Percentiles rank a stretch among this genome's conserved stretches.
phyloP scores from a whole-genome alignment of 441 rosid genomes.

The Gossypium armourianum region DNA sequence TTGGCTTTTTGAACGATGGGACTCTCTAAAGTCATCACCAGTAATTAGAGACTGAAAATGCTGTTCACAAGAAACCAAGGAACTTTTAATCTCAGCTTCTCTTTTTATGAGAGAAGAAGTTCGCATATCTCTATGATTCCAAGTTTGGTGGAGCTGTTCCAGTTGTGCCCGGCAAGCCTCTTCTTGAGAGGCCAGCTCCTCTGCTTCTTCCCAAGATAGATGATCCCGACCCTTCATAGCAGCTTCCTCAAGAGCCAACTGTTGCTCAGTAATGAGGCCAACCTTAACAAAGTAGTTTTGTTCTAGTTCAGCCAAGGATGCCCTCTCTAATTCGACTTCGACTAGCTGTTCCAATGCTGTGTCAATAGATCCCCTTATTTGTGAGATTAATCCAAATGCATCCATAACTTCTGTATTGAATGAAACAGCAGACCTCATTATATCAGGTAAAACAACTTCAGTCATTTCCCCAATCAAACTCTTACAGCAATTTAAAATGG shows the following conservation, averaged over 20 bases:
- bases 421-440: slow-evolving; percentile 62
- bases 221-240: slow-evolving; percentile 81
- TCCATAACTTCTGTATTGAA: slow-evolving; percentile 74
- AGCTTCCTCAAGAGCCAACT: slow-evolving; percentile 85
- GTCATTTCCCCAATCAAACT: slow-evolving; percentile 55
- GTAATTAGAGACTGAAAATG: slow-evolving; percentile 55
- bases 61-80: slow-evolving; percentile 46
- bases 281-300: slow-evolving; percentile 76
- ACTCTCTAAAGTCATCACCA: slow-evolving; percentile 43
- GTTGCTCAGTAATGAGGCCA: slow-evolving; percentile 77
- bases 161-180: slow-evolving; percentile 88
- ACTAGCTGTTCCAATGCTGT: slow-evolving; percentile 71
- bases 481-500: slow-evolving; percentile 48
- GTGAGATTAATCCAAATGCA: slow-evolving; percentile 79
- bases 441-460: slow-evolving; percentile 57
- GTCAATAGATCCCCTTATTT: slow-evolving; percentile 71
- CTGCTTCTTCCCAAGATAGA: slow-evolving; percentile 99
- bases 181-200: slow-evolving; percentile 95
- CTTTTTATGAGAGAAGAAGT: slow-evolving; percentile 52
- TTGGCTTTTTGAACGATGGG: slow-evolving; percentile 48
- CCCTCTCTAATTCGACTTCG: slow-evolving; percentile 69
- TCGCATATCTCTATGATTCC: slow-evolving; percentile 76
- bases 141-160: slow-evolving; percentile 71
- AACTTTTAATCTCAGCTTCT: slow-evolving; percentile 59
- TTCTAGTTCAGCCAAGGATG: slow-evolving; percentile 73